Evolutionary conservation across 2,329 filamentous ascomycete genomes (phyloP), one percentile per base, ranked within the genome.

Genomic region (Aspergillus ochraceus): DNA sequence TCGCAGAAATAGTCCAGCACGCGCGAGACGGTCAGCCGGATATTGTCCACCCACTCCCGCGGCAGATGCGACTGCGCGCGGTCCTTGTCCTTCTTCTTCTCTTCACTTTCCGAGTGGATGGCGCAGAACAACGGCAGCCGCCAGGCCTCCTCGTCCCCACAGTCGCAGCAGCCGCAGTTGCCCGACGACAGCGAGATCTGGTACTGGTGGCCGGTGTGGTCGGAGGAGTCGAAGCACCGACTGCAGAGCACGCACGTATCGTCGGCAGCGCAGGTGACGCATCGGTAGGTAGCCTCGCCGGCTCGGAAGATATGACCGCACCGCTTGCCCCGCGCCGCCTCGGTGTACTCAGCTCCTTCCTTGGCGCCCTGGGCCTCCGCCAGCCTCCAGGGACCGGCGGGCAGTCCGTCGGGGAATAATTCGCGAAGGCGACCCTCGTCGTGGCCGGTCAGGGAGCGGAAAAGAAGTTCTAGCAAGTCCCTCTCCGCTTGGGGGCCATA

Each of bases 251-350:
- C 94, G 76, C 94, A 98, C 0, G 95, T 98, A 65, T 97, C 94
- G 76, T 99, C 96, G 49, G 90, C 88, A 52, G 92, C 92, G 76
- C 95, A 99, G 10, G 94, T 98, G 69, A 92, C 90, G 82, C 95
- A 99, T 69, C 90, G 86, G 75, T 98, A 99, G 60, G 92, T 94
- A 58, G 92, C 93, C 80, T 99, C 95, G 54, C 94, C 95, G 14
- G 86, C 84, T 77, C 94, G 94, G 83, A 99, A 97, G 63, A 99
- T 98, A 80, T 99, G 96, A 4, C 95, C 96, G 74, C 95, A 99
- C 51, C 92, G 89, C 77, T 96, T 96, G 57, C 96, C 95, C 66
- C 92, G 87, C 14, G 95, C 95, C 6, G 90, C 90, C 66, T 94
- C 90, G 20, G 92, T 95, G 74, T 98, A 99, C 75, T 99, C 96